A percentile compares a stretch with the other conserved stretches of the same genome.
phyloP scores from a whole-genome alignment of 179 eudicot genomes.

The Kewa caespitosa region DNA sequence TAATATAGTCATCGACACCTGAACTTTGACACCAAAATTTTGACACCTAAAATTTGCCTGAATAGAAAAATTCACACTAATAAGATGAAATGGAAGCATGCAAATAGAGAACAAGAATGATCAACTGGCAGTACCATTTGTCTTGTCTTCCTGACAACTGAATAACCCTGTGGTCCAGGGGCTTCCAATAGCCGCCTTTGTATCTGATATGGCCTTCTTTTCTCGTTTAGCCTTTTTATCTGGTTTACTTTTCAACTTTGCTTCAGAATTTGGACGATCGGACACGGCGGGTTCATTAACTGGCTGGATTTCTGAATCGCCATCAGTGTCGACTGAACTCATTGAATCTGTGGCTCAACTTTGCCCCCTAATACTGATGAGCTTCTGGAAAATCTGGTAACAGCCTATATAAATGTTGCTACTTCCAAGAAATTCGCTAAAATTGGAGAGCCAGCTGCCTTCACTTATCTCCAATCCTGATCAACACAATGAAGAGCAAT shows the following conservation, averaged over 20 bases:
- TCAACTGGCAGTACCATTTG: slow-evolving; percentile 34
- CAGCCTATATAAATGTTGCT: no score
- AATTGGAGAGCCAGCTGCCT: background rate
- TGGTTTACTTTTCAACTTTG: slow-evolving; percentile 3
- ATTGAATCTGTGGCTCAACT: slow-evolving; percentile 1
- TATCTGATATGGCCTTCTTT: slow-evolving; percentile 20
- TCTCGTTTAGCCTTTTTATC: slow-evolving; percentile 13
- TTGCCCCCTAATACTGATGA: background rate
- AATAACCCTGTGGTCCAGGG: slow-evolving; percentile 45
- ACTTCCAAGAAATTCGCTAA: background rate
- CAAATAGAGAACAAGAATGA: background rate
- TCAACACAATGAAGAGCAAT: slow-evolving; percentile 1
- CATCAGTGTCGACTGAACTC: slow-evolving; percentile 15
- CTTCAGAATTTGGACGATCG: slow-evolving; percentile 23
- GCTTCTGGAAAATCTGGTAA: background rate
- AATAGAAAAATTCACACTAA: background rate
- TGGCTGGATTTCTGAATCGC: slow-evolving; percentile 32
- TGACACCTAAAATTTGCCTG: background rate
- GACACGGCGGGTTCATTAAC: slow-evolving; percentile 23
- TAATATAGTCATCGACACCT: no score
- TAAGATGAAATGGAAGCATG: background rate
- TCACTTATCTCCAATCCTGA: slow-evolving; percentile 10
- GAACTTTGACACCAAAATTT: no score
- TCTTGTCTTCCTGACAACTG: slow-evolving; percentile 33
- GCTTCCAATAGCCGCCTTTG: slow-evolving; percentile 26